phyloP scores from a whole-genome alignment of 257 asterid species.

The Scutellaria galericulata region DNA sequence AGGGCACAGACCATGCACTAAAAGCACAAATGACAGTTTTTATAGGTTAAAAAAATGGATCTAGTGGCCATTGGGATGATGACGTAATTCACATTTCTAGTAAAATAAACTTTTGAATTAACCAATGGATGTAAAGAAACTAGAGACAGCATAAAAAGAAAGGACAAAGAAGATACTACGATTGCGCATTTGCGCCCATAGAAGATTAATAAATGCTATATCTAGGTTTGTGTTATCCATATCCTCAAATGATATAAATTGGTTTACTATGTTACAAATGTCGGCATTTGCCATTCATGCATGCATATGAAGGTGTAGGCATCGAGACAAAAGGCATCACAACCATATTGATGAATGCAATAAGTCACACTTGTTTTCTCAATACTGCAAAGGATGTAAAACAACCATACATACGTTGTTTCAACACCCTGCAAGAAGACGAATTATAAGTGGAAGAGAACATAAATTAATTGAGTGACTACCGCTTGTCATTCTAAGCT shows the following conservation, averaged over 20 bases:
- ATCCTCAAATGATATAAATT: neutral
- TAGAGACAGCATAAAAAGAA: neutral
- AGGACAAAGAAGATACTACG: neutral
- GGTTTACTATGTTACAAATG: conserved; percentile 6
- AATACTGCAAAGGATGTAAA: neutral
- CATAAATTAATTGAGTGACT: conserved; percentile 20
- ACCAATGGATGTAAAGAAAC: neutral
- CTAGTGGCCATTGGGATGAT: neutral
- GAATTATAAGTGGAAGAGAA: conserved; percentile 14
- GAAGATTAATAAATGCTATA: neutral
- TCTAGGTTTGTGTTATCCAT: neutral
- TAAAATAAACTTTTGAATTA: neutral
- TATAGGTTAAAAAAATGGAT: neutral
- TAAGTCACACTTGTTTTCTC: neutral
- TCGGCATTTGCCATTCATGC: conserved; percentile 17
- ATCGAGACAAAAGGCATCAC: conserved; percentile 13
- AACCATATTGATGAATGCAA: conserved; percentile 5
- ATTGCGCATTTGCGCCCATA: neutral
- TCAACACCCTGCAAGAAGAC: conserved; percentile 8
- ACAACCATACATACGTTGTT: conserved; percentile 13
- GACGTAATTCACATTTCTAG: neutral
- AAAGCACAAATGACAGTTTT: neutral
- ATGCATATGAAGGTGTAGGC: conserved; percentile 20
- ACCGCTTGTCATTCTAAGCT: neutral
- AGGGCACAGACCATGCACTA: neutral